phyloP scores from a whole-genome alignment of 768 basidiomycete species.

The Mycena leptocephala region DNA sequence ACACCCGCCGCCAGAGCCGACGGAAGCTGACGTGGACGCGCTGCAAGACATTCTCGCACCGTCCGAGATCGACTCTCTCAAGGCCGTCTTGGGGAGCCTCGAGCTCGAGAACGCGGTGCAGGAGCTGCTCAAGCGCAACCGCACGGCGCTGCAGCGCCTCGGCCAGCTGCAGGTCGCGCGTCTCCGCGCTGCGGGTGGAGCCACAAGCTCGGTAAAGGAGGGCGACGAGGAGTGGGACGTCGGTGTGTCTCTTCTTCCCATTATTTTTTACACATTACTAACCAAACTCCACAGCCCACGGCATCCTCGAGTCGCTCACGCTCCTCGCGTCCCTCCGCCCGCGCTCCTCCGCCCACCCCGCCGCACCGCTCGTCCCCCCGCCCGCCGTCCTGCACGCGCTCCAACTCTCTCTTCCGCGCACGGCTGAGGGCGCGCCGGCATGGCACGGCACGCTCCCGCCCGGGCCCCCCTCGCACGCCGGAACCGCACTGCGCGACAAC shows the following conservation, averaged over 20 bases:
- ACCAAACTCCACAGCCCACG: slow-evolving; percentile 67
- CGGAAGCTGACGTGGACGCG: slow-evolving; percentile 62
- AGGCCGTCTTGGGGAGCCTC: slow-evolving; percentile 71
- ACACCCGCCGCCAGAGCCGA: background rate
- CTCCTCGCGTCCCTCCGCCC: slow-evolving; percentile 83
- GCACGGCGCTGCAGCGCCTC: slow-evolving; percentile 73
- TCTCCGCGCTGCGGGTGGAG: slow-evolving; percentile 62
- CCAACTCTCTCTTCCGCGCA: slow-evolving; percentile 77
- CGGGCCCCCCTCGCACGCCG: slow-evolving; percentile 56
- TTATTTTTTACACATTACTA: slow-evolving; percentile 34
- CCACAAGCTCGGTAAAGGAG: slow-evolving; percentile 65
- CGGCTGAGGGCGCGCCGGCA: slow-evolving; percentile 71
- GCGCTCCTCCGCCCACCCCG: slow-evolving; percentile 60
- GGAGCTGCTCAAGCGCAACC: slow-evolving; percentile 78
- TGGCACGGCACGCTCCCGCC: slow-evolving; percentile 85
- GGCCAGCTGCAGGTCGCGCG: slow-evolving; percentile 78
- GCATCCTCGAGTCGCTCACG: slow-evolving; percentile 79
- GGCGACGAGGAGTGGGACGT: slow-evolving; percentile 89
- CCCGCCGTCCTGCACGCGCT: slow-evolving; percentile 78
- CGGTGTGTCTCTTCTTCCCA: slow-evolving; percentile 62
- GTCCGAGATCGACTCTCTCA: slow-evolving; percentile 72
- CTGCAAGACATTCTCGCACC: slow-evolving; percentile 61
- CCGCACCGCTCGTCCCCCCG: slow-evolving; percentile 72
- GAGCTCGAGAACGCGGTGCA: slow-evolving; percentile 81
- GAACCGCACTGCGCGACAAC: slow-evolving; percentile 79